Percentiles rank a stretch among this genome's conserved stretches.
phyloP scores from a whole-genome alignment of 805 yeast species.

The Saccharomyces mikatae region DNA sequence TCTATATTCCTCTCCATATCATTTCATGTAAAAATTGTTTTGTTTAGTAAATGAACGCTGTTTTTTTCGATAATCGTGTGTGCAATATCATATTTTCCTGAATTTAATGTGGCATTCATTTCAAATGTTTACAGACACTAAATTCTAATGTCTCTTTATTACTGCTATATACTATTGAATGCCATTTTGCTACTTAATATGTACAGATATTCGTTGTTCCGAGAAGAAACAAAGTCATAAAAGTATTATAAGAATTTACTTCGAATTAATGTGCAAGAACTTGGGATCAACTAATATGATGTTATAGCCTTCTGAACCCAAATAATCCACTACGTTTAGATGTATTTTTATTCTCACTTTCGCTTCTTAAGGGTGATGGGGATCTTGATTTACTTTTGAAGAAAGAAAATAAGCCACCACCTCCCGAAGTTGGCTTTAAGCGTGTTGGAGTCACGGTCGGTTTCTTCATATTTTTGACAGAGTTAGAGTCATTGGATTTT shows the following conservation, averaged over 20 bases:
- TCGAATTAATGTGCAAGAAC: background rate
- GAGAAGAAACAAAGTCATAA: background rate
- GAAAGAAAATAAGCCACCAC: conserved; percentile 4
- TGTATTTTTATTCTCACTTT: background rate
- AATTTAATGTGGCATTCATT: no score
- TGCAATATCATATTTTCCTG: no score
- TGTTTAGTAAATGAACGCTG: no score
- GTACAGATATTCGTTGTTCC: background rate
- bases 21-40: no score
- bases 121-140: no score
- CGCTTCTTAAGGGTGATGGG: background rate
- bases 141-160: no score
- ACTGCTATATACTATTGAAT: background rate
- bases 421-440: background rate
- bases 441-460: background rate
- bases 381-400: background rate
- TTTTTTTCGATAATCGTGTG: no score
- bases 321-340: conserved; percentile 2
- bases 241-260: background rate
- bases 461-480: conserved; percentile 1
- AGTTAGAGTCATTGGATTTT: background rate
- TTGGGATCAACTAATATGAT: background rate
- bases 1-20: no score
- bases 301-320: background rate
- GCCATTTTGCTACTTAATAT: background rate